These are phyloP conservation scores for Gomphus bonarii DNA, from an alignment of 1,284 basidiomycete species.

Conservation along the genomic window DNA sequence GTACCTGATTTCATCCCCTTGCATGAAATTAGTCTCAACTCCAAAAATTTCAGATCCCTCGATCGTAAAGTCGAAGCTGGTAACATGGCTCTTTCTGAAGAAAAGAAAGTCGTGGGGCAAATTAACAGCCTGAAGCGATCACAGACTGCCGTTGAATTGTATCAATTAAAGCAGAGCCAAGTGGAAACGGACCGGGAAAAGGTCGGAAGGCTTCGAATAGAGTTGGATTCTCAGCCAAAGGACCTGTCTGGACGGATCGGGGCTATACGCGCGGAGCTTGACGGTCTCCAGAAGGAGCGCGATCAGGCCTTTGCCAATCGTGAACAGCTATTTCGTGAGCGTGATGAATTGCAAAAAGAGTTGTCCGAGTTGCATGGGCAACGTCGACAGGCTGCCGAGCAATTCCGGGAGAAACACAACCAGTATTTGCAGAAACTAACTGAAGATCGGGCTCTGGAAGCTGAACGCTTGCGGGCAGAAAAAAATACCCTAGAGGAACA, in stretches of 20 bases:
- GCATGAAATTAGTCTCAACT: not conserved
- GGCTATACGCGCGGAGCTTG: not conserved
- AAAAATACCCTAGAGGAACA: not conserved
- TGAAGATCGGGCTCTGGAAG: not conserved
- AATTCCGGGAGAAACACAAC: not conserved
- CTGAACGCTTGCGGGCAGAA: slow-evolving; percentile 5
- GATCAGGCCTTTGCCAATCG: slow-evolving; percentile 2
- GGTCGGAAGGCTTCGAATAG: not conserved
- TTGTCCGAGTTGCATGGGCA: not conserved
- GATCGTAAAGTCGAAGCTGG: not conserved
- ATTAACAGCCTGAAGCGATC: slow-evolving; percentile 1
- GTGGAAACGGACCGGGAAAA: not conserved
- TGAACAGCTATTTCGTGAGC: not conserved
- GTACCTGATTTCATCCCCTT: not conserved
- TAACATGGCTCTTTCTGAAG: not conserved
- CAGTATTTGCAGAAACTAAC: not conserved
- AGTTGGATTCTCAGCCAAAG: not conserved
- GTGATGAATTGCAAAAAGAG: not conserved
- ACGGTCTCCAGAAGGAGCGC: not conserved
- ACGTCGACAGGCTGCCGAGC: not conserved
- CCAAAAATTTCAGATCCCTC: not conserved
- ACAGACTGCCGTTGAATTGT: not conserved
- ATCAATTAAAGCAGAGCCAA: not conserved
- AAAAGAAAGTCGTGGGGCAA: not conserved
- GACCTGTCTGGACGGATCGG: not conserved